Evolutionary conservation across 108 stramenopile species (phyloP).

Genomic region (Fragilaria crotonensis): DNA sequence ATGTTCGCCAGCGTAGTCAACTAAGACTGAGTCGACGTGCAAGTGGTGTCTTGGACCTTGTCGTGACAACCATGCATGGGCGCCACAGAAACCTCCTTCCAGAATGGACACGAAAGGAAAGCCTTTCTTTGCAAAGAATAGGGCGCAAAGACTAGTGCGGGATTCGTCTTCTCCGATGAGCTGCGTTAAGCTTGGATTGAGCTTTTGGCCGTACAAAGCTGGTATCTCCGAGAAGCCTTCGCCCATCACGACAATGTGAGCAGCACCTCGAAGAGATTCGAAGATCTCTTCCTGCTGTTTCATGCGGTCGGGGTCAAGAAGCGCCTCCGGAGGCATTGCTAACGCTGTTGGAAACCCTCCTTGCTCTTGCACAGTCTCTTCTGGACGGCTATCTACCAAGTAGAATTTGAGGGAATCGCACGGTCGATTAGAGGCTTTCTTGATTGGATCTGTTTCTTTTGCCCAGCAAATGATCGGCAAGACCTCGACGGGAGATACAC

Average conservation of each 20-base stretch:
- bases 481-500: constrained; percentile 59
- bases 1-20: constrained; percentile 61
- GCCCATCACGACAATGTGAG: constrained; percentile 71
- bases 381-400: constrained; percentile 70
- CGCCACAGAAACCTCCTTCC: constrained; percentile 84
- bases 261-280: constrained; percentile 66
- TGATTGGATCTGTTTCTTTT: constrained; percentile 27
- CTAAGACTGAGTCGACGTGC: constrained; percentile 40
- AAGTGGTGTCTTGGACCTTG: constrained; percentile 38
- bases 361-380: constrained; percentile 46
- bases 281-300: constrained; percentile 64
- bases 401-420: constrained; percentile 51
- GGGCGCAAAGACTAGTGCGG: constrained; percentile 65
- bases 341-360: constrained; percentile 77
- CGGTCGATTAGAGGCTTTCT: background rate
- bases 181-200: constrained; percentile 34
- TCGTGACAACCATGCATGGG: constrained; percentile 73
- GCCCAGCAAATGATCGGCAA: constrained; percentile 62
- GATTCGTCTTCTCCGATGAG: constrained; percentile 58
- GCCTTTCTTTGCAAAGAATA: constrained; percentile 84
- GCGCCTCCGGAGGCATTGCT: constrained; percentile 48
- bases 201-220: constrained; percentile 58
- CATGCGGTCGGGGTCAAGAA: constrained; percentile 57
- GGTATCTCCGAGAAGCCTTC: constrained; percentile 80
- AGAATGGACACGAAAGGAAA: constrained; percentile 90